Evolutionary conservation across 768 basidiomycete species (phyloP).

Genomic region (Hemileccinum rubropunctum): DNA sequence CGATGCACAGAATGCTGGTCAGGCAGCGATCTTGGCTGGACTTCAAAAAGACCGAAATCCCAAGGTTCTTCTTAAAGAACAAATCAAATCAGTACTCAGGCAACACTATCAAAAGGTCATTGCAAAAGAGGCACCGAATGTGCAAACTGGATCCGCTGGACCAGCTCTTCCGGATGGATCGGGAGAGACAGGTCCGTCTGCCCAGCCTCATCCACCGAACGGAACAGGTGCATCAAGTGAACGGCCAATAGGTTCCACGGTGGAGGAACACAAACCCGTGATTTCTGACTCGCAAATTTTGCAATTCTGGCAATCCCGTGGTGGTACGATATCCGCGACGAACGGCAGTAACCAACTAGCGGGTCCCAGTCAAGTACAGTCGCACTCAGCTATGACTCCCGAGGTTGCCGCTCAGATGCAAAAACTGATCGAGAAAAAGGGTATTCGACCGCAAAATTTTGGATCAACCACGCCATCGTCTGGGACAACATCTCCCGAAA

Average conservation of each 20-base stretch:
- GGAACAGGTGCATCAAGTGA: constrained; percentile 3
- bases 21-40: constrained; percentile 6
- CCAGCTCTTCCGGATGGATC: constrained; percentile 2
- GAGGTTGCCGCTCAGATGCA: constrained; percentile 43
- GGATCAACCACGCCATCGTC: constrained; percentile 19
- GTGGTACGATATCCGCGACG: constrained; percentile 11
- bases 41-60: constrained; percentile 9
- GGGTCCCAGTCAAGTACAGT: constrained; percentile 13
- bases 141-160: constrained; percentile 4
- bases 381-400: constrained; percentile 2
- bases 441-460: constrained; percentile 24
- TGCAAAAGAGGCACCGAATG: constrained; percentile 10
- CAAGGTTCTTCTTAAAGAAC: constrained; percentile 6
- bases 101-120: constrained; percentile 15
- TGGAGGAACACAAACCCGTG: constrained; percentile 21
- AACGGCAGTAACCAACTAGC: constrained; percentile 11
- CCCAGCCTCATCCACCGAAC: constrained; percentile 10
- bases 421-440: constrained; percentile 47
- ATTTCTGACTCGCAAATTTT: constrained; percentile 25
- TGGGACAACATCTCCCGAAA: constrained; percentile 12
- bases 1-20: constrained; percentile 16
- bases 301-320: constrained; percentile 30
- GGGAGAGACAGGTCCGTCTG: constrained; percentile 9
- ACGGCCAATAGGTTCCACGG: neutral
- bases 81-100: constrained; percentile 13